phyloP scores from a whole-genome alignment of 2,329 filamentous ascomycete genomes.

The Diaporthe vaccinii region DNA sequence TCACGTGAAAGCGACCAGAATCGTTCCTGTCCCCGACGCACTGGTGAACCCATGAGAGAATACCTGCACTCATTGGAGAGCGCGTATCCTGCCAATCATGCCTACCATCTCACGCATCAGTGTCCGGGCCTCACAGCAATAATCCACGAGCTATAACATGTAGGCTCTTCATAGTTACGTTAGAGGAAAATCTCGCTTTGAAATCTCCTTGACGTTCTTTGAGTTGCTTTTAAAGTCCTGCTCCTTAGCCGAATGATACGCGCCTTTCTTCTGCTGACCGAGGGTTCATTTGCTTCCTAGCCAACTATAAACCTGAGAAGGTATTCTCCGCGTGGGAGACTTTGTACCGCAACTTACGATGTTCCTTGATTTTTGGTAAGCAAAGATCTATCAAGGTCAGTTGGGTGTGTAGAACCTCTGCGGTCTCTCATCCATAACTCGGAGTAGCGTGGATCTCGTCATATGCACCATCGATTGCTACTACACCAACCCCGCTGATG shows the following conservation, averaged over 20 bases:
- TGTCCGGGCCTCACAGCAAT: neutral
- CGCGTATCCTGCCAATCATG: neutral
- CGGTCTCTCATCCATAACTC: neutral
- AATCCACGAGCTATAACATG: neutral
- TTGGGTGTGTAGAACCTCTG: neutral
- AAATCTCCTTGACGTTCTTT: neutral
- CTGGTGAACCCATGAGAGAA: neutral
- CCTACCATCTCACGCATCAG: neutral
- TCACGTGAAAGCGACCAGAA: neutral
- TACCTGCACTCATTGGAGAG: neutral
- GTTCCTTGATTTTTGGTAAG: no score
- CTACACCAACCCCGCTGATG: neutral
- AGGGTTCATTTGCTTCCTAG: neutral
- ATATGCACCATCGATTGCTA: conserved; percentile 39
- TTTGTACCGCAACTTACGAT: no score
- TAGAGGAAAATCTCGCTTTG: no score
- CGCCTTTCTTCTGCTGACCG: neutral
- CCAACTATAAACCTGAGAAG: neutral
- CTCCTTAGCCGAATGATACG: neutral
- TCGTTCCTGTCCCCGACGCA: rapidly evolving
- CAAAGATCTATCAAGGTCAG: neutral
- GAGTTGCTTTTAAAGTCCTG: rapidly evolving
- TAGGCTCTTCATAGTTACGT: neutral
- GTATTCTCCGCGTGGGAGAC: neutral
- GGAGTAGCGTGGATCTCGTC: conserved; percentile 37